Conservation (phyloP, 2,329 filamentous ascomycete species). For the Microdochium nivale region DNA sequence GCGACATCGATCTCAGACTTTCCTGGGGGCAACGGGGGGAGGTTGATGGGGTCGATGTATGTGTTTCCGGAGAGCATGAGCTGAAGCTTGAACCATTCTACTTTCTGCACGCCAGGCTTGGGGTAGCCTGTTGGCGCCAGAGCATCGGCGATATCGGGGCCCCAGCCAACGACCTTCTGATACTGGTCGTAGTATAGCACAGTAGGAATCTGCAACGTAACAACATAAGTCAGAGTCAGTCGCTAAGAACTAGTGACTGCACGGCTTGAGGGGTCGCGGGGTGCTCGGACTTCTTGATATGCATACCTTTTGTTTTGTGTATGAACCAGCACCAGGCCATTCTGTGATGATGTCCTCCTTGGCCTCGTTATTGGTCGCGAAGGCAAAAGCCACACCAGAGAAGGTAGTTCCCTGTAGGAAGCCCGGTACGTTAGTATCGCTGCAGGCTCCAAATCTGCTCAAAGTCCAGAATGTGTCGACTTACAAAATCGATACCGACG, state of each 20-base stretch:
- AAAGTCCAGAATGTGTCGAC: slow-evolving; percentile 20
- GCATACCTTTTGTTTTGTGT: slow-evolving; percentile 93
- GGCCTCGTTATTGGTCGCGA: slow-evolving; percentile 93
- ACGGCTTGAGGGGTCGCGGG: neutral
- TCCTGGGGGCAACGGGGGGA: slow-evolving; percentile 90
- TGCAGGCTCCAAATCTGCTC: neutral
- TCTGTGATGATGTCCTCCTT: slow-evolving; percentile 99
- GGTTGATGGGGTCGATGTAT: slow-evolving; percentile 98
- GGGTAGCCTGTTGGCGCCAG: slow-evolving; percentile 94
- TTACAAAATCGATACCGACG: slow-evolving; percentile 96
- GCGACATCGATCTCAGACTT: slow-evolving; percentile 99
- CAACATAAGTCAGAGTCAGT: neutral
- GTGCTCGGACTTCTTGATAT: neutral
- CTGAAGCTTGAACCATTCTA: slow-evolving; percentile 99
- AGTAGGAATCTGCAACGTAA: slow-evolving; percentile 70
- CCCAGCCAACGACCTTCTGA: slow-evolving; percentile 99
- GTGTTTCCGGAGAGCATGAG: slow-evolving; percentile 98
- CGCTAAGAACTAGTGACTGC: slow-evolving; percentile 8
- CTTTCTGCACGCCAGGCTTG: slow-evolving; percentile 95
- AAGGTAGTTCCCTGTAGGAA: slow-evolving; percentile 78
- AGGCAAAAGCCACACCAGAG: slow-evolving; percentile 93
- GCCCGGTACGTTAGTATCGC: slow-evolving; percentile 8
- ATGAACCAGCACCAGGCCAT: slow-evolving; percentile 95
- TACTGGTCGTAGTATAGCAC: slow-evolving; percentile 99
- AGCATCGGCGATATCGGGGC: slow-evolving; percentile 94